These are phyloP conservation scores for Paraphaeosphaeria minitans DNA, from an alignment of 2,329 filamentous ascomycete genomes.

Conservation along the genomic window DNA sequence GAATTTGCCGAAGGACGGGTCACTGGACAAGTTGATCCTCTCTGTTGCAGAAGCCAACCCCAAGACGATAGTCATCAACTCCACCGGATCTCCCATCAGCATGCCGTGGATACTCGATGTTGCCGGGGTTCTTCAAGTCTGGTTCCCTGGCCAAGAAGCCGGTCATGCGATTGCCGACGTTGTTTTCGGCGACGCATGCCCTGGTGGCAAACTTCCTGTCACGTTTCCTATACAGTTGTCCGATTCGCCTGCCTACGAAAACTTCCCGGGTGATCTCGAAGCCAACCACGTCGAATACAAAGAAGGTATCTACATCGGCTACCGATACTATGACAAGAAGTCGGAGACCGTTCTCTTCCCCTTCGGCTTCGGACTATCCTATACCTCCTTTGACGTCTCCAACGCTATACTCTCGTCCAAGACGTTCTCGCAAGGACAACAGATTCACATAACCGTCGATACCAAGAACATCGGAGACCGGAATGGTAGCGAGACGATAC, in stretches of 20 bases:
- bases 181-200: conserved; percentile 46
- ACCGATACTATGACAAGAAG: conserved; percentile 50
- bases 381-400: background rate
- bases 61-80: conserved; percentile 73
- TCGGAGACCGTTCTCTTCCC: conserved; percentile 49
- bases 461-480: background rate
- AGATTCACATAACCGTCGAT: background rate
- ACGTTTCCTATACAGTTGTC: conserved; percentile 24
- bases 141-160: conserved; percentile 50
- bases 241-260: too few species aligned
- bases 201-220: conserved; percentile 46
- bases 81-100: conserved; percentile 76
- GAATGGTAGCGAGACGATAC: background rate
- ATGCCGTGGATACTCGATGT: conserved; percentile 68
- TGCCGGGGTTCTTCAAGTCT: conserved; percentile 47
- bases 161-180: conserved; percentile 51
- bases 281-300: conserved; percentile 22
- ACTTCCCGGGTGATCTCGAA: too few species aligned
- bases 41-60: conserved; percentile 70
- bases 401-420: conserved; percentile 40
- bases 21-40: conserved; percentile 67
- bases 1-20: conserved; percentile 58
- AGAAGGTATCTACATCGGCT: conserved; percentile 53
- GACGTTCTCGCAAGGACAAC: background rate
- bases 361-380: conserved; percentile 51